phyloP scores from a whole-genome alignment of 257 asterid species.

The Paraleonurus japonicus region DNA sequence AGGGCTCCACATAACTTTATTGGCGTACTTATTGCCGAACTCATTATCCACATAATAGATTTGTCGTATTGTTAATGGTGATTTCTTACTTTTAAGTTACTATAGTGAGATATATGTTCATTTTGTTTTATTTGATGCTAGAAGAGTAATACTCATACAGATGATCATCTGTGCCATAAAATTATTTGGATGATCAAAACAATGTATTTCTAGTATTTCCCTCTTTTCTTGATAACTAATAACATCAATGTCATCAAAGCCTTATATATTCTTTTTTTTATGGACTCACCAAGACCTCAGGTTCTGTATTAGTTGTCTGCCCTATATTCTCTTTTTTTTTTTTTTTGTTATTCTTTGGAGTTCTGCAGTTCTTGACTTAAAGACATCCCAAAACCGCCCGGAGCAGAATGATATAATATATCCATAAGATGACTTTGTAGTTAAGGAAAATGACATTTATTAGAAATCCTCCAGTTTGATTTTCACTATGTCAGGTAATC shows the following conservation, averaged over 20 bases:
- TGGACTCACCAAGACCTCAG: conserved; percentile 5
- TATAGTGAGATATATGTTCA: neutral
- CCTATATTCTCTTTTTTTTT: neutral
- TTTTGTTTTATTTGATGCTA: conserved; percentile 10
- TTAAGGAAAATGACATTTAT: neutral
- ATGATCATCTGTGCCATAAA: too few species aligned
- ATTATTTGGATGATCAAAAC: conserved; percentile 1
- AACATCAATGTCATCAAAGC: neutral
- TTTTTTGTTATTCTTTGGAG: neutral
- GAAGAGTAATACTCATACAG: neutral
- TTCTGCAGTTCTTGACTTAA: neutral
- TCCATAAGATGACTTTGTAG: neutral
- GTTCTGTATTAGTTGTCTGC: neutral
- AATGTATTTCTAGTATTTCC: neutral
- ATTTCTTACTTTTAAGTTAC: neutral
- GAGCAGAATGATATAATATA: neutral
- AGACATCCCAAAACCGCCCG: neutral
- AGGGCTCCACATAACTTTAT: neutral
- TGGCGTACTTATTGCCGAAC: neutral
- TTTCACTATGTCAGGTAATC: neutral
- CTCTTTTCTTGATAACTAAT: neutral
- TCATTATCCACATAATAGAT: neutral
- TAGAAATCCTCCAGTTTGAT: neutral
- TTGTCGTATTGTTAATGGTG: neutral
- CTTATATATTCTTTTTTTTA: neutral